These are phyloP conservation scores for Pythium myriotylum DNA, from an alignment of 352 stramenopile species.

Conservation along the genomic window DNA sequence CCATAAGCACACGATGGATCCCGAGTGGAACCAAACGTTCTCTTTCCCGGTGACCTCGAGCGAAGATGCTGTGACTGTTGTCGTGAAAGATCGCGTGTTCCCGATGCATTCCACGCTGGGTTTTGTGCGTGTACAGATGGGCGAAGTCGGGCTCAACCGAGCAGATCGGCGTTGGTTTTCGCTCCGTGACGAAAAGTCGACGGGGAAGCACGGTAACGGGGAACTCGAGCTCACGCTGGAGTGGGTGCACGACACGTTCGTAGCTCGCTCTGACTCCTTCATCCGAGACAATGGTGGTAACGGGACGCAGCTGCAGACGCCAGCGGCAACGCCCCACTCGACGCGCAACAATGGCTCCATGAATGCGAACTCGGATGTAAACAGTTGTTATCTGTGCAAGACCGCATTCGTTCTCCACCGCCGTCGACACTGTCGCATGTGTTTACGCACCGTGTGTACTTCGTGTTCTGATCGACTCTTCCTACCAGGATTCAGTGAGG, in stretches of 20 bases:
- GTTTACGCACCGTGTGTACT: slow-evolving; percentile 78
- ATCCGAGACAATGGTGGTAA: slow-evolving; percentile 63
- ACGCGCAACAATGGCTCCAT: slow-evolving; percentile 19
- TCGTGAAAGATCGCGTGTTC: slow-evolving; percentile 79
- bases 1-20: slow-evolving; percentile 90
- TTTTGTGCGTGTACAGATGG: slow-evolving; percentile 75
- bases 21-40: slow-evolving; percentile 90
- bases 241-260: slow-evolving; percentile 90
- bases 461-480: slow-evolving; percentile 88
- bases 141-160: slow-evolving; percentile 79
- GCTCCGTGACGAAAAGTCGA: slow-evolving; percentile 70
- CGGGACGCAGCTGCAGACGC: slow-evolving; percentile 1
- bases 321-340: slow-evolving; percentile 1
- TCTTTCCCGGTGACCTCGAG: slow-evolving; percentile 84
- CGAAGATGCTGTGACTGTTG: slow-evolving; percentile 63
- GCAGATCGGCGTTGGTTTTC: slow-evolving; percentile 82
- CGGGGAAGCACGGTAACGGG: slow-evolving; percentile 66
- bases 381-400: slow-evolving; percentile 83
- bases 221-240: slow-evolving; percentile 90
- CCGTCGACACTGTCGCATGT: slow-evolving; percentile 86
- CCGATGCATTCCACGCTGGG: slow-evolving; percentile 77
- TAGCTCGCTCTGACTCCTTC: slow-evolving; percentile 86
- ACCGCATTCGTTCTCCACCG: slow-evolving; percentile 80
- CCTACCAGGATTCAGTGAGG: slow-evolving; percentile 84
- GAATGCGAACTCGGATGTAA: slow-evolving; percentile 37